Evolutionary conservation across 208 protist genomes (phyloP), one percentile per base, ranked within the genome.

Genomic region (Crithidia brevicula): DNA sequence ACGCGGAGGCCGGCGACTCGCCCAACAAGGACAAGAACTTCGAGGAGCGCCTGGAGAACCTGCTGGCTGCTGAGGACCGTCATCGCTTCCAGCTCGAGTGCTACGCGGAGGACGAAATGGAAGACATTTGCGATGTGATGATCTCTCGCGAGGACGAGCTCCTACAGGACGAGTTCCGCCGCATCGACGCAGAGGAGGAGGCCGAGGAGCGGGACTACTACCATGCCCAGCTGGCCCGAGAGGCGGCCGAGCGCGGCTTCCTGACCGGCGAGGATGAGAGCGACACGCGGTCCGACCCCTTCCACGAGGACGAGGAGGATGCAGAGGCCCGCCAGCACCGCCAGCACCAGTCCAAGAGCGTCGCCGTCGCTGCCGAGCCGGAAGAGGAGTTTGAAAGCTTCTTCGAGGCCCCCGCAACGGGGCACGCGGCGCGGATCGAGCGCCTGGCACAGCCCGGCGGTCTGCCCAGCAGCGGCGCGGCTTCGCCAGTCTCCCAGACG

Each of bases 111-210:
- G 65, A 61, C 25, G 69, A 67, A 38, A 33, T 82, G 50, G 72
- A 80, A 25, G 61, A 76, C 11, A 67, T 86, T 13, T 86, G 81
- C 52, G 81, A 86, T 34, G 50, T 67, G 2, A 82, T 86, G 81
- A 70, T 86, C 16, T 56, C 80, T 8, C 56, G 72, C 16, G 81
- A 86, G 34, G 72, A 77, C 53, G 54, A 70, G 18, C 64, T 82
- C 13, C 57, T 79, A 13, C 67, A 82, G 36, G 71, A 77, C 46
- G 72, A 82, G 45, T 69, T 85, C 60, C 57, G 56, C 49, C 69
- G 67, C 60, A 72, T 78, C 45, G 71, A 77, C 52, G 68, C 67
- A 7, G 75, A 85, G 59, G 75, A 85, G 43, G 72, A 68, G 27
- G 62, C 72, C 16, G 68, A 81, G 46, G 67, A 75, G 68, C 69